phyloP scores from a whole-genome alignment of 108 stramenopile genomes.

The Seminavis robusta region DNA sequence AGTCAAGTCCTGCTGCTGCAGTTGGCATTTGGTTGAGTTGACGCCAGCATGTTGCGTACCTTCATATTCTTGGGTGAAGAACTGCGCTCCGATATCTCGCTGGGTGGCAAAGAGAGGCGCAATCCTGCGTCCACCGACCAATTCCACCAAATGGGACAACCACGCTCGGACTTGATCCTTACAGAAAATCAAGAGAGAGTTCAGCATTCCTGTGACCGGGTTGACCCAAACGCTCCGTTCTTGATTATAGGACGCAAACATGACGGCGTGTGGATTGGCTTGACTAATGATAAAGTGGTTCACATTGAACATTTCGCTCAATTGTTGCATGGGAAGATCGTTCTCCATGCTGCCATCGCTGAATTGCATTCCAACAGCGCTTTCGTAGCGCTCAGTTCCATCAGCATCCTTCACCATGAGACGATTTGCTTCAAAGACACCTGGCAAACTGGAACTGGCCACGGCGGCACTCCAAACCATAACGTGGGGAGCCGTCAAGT shows the following conservation, averaged over 20 bases:
- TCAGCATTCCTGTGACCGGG: constrained; percentile 71
- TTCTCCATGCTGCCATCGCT: constrained; percentile 88
- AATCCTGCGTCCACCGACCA: constrained; percentile 72
- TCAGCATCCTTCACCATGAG: constrained; percentile 95
- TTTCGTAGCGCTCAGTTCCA: constrained; percentile 85
- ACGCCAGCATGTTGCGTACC: too few relatives aligned
- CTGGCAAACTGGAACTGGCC: constrained; percentile 92
- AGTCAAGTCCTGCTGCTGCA: too few relatives aligned
- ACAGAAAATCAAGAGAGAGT: constrained; percentile 79
- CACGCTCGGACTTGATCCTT: constrained; percentile 84
- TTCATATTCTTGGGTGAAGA: constrained; percentile 93
- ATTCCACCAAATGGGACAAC: constrained; percentile 79
- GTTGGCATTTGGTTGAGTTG: too few relatives aligned
- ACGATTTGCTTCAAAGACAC: constrained; percentile 94
- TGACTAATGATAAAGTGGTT: constrained; percentile 98
- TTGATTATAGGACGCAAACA: constrained; percentile 82
- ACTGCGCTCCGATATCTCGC: constrained; percentile 66
- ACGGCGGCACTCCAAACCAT: constrained; percentile 96
- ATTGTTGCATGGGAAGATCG: constrained; percentile 97
- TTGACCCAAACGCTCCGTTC: constrained; percentile 72
- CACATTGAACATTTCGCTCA: constrained; percentile 98
- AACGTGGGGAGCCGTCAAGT: constrained; percentile 97
- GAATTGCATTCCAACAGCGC: constrained; percentile 44
- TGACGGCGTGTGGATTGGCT: constrained; percentile 91
- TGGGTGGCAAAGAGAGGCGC: constrained; percentile 80